phyloP scores from a whole-genome alignment of 495 filamentous ascomycete species.

The Penicillium herquei region DNA sequence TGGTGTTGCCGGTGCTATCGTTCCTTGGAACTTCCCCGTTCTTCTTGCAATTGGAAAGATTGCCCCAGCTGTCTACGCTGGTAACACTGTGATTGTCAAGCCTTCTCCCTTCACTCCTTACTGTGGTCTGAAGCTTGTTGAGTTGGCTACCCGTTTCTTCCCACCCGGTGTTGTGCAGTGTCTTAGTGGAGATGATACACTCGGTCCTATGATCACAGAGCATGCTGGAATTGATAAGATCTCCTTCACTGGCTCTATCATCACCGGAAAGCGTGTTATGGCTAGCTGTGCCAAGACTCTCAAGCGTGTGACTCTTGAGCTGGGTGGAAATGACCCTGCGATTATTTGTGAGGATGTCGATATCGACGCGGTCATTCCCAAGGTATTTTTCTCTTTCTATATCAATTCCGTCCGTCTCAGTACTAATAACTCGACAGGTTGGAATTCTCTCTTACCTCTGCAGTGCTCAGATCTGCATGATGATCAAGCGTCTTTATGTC shows the following conservation, averaged over 20 bases:
- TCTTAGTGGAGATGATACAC: conserved; percentile 62
- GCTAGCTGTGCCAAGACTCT: conserved; percentile 57
- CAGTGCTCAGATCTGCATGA: conserved; percentile 54
- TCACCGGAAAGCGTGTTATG: conserved; percentile 64
- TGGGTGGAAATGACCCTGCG: conserved; percentile 68
- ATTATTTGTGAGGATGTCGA: conserved; percentile 67
- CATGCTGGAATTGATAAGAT: conserved; percentile 67
- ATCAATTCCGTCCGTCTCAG: not conserved
- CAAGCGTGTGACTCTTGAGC: conserved; percentile 59
- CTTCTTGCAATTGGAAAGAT: conserved; percentile 55
- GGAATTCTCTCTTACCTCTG: conserved; percentile 56
- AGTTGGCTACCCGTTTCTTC: conserved; percentile 58
- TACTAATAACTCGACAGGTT: conserved; percentile 1
- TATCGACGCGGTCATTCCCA: conserved; percentile 56
- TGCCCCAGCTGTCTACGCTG: conserved; percentile 54
- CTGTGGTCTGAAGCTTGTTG: conserved; percentile 60
- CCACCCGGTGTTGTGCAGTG: conserved; percentile 67
- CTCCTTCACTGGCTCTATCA: conserved; percentile 65
- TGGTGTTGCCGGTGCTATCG: conserved; percentile 50
- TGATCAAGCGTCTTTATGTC: conserved; percentile 66
- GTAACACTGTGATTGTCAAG: conserved; percentile 61
- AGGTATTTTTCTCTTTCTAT: conserved; percentile 28
- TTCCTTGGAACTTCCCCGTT: conserved; percentile 63
- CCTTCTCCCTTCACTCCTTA: conserved; percentile 67
- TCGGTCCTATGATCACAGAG: conserved; percentile 56